Evolutionary conservation across 1,284 basidiomycete species (phyloP), one percentile per base, ranked within the genome.

Genomic region (Coniophora puteana): DNA sequence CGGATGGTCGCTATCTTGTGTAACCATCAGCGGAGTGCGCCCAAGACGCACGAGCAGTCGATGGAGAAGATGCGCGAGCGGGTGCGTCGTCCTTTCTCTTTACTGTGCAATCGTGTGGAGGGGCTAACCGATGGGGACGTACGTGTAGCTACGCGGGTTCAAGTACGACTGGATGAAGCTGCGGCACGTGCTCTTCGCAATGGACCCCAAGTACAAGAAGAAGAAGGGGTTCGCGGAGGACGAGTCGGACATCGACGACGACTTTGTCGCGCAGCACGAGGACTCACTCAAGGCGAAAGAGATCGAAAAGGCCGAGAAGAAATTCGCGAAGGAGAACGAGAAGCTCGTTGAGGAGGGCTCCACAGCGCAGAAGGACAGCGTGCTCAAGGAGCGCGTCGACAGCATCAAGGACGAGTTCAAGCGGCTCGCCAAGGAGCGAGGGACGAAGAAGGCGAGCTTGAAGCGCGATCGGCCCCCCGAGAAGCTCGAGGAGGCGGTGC

Each of bases 161-260:
- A 97, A 96, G 65, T 97, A 97, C 57, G 92, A 96, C 49, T 83
- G 92, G 23, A 92, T 90, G 88, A 93, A 93, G 61, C 72, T 93
- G 18, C 86, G 93, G 5, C 83, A 90, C 52, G 81, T 77, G 41
- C 70, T 94, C 18, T 89, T 93, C 64, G 67, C 68, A 24, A 60
- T 87, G 27, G 89, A 93, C 49, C 47, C 80, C 25, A 88, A 89
- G 69, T 79, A 73, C 65, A 89, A 87, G 76, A 93, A 92, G 65
- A 83, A 89, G 54, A 76, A 82, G 51, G 77, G 81, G 45, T 89
- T 91, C 51, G 68, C 69, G 14, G 83, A 88, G 8, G 81, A 87
- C 44, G 93, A 97, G 63, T 94, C 91, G 3, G 93, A 97, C 58
- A 61, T 99, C 32, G 94, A 98, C 47, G 90, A 94, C 20, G 93